Conservation (phyloP, 768 basidiomycete genomes). For the Mycena galericulata region DNA sequence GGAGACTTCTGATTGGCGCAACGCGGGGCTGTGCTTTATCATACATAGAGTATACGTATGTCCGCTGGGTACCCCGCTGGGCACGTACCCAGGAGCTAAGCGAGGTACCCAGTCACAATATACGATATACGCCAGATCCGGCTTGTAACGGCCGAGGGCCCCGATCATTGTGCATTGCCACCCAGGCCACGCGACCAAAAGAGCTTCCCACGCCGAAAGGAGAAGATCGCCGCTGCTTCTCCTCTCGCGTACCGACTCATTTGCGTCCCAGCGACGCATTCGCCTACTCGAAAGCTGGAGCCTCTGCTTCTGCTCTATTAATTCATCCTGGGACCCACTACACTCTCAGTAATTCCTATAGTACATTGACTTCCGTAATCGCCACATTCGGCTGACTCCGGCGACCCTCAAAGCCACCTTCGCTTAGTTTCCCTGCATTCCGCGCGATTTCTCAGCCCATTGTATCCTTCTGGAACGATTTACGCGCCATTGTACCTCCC, state of each 20-base stretch:
- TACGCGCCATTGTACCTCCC: no score
- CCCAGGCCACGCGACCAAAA: background rate
- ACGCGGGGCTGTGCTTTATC: no score
- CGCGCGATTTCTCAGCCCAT: no score
- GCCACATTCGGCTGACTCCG: no score
- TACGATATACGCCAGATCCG: slow-evolving; percentile 12
- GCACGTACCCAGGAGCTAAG: slow-evolving; percentile 21
- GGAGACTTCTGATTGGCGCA: no score
- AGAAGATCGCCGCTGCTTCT: slow-evolving; percentile 12
- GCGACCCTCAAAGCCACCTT: no score
- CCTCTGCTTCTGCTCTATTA: background rate
- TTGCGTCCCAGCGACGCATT: background rate
- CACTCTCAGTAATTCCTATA: background rate
- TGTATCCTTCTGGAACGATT: no score
- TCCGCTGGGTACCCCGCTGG: no score
- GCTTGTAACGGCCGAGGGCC: background rate
- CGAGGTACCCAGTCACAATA: slow-evolving; percentile 29
- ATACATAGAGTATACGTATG: slow-evolving; percentile 14
- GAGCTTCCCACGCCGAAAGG: background rate
- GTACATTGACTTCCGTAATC: background rate
- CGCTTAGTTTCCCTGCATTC: no score
- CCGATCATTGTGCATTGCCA: slow-evolving; percentile 15
- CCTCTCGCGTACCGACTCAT: background rate
- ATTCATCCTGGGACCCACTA: background rate
- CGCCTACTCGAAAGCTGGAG: background rate